Conservation (phyloP, 371 early-diverging fungal species). For the Apophysomyces elegans region DNA sequence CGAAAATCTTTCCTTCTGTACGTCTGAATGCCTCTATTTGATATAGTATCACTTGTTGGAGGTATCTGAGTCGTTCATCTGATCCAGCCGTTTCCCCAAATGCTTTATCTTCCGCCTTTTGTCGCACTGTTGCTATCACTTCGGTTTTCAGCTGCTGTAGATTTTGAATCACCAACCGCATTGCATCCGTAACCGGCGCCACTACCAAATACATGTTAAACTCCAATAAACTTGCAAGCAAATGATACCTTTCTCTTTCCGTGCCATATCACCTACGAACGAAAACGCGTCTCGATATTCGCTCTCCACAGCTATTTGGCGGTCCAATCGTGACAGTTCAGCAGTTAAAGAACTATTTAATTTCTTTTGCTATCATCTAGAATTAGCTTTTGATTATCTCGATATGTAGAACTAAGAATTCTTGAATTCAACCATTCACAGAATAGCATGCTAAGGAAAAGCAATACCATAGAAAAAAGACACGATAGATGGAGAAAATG, state of each 20-base stretch:
- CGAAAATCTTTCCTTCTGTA: not conserved
- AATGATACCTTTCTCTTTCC: not conserved
- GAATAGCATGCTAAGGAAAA: not conserved
- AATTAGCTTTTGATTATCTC: not conserved
- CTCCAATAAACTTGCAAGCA: not conserved
- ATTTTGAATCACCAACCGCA: not conserved
- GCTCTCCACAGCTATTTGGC: not conserved
- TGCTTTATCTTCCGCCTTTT: not conserved
- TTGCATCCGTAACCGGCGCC: slow-evolving; percentile 1
- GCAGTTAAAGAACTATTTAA: not conserved
- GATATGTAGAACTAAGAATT: too few species aligned
- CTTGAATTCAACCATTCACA: too few species aligned
- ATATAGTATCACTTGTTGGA: not conserved
- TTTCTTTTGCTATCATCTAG: slow-evolving; percentile 20
- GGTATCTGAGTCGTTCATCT: not conserved
- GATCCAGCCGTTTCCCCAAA: not conserved
- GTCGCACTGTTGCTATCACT: not conserved
- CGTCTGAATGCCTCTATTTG: slow-evolving; percentile 6
- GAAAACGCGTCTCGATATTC: not conserved
- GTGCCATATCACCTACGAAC: not conserved
- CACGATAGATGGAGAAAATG: not conserved
- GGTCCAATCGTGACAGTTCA: not conserved
- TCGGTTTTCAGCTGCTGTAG: not conserved
- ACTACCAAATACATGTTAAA: not conserved
- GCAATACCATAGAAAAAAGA: not conserved